phyloP scores from a whole-genome alignment of 441 rosid genomes.

The Melastoma candidum region DNA sequence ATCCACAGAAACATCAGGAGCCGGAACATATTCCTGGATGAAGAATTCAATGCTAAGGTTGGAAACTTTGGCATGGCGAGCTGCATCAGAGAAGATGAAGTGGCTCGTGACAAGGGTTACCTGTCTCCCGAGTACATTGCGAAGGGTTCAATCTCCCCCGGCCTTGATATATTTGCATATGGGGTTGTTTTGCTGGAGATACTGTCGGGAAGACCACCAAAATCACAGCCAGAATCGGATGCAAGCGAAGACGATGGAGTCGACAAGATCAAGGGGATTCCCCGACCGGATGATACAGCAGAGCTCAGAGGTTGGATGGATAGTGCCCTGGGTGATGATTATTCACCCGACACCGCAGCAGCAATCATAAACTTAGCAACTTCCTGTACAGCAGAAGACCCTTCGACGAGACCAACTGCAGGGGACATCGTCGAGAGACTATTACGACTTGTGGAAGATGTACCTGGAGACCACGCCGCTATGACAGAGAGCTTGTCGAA shows the following conservation, averaged over 20 bases:
- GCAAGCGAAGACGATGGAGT: conserved; percentile 29
- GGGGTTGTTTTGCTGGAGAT: conserved; percentile 73
- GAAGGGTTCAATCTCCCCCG: conserved; percentile 38
- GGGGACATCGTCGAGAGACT: conserved; percentile 68
- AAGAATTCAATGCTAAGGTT: conserved; percentile 78
- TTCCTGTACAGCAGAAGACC: conserved; percentile 60
- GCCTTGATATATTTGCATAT: conserved; percentile 58
- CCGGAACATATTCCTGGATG: conserved; percentile 73
- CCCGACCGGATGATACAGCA: conserved; percentile 30
- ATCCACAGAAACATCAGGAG: conserved; percentile 64
- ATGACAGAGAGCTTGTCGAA: conserved; percentile 63
- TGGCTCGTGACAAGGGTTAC: conserved; percentile 30
- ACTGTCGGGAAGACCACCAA: conserved; percentile 50
- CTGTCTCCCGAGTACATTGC: conserved; percentile 50
- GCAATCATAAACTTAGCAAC: conserved; percentile 56
- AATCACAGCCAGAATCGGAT: conserved; percentile 19
- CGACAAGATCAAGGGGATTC: conserved; percentile 35
- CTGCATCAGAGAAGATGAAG: conserved; percentile 27
- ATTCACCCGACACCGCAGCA: conserved; percentile 54
- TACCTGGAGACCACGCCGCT: conserved; percentile 29
- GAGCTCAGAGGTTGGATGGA: conserved; percentile 70
- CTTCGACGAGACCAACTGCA: conserved; percentile 52
- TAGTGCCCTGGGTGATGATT: conserved; percentile 58
- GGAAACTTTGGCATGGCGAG: conserved; percentile 72
- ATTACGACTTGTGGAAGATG: conserved; percentile 48